Evolutionary conservation across 495 filamentous ascomycete genomes (phyloP).

Genomic region (Xylona heveae): DNA sequence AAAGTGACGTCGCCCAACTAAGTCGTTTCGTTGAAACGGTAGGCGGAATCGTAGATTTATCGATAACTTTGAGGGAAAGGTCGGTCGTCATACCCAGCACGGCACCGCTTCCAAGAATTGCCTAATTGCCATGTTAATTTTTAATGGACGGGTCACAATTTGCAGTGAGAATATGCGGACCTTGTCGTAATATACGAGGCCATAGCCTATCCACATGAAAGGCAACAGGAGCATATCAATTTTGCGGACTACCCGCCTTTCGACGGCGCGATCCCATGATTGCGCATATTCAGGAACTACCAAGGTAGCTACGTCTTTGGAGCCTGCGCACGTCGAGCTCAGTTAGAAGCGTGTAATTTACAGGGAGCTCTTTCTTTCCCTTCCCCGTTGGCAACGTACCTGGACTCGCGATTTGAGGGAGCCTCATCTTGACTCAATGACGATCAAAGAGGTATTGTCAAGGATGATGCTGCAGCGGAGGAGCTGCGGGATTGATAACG

Average conservation of each 20-base stretch:
- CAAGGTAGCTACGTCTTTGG: background rate
- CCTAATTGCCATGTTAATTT: slow-evolving; percentile 17
- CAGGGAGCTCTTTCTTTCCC: no score
- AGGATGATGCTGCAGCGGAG: no score
- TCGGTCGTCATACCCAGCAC: slow-evolving; percentile 61
- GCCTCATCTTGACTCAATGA: no score
- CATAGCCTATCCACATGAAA: slow-evolving; percentile 22
- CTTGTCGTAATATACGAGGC: slow-evolving; percentile 63
- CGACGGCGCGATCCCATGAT: background rate
- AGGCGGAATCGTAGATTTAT: slow-evolving; percentile 30
- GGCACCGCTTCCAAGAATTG: slow-evolving; percentile 47
- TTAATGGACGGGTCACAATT: background rate
- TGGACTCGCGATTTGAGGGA: no score
- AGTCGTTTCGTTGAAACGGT: slow-evolving; percentile 37
- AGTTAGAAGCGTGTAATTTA: no score
- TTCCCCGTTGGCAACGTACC: no score
- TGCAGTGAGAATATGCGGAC: slow-evolving; percentile 11
- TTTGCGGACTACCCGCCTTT: background rate
- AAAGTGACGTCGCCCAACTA: slow-evolving; percentile 55
- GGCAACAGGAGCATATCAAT: background rate
- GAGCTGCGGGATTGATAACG: no score
- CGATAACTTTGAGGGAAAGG: slow-evolving; percentile 28
- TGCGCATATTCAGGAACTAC: background rate
- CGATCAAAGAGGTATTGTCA: no score
- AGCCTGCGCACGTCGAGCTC: no score